Evolutionary conservation across 192 early-diverging fungal genomes (phyloP), one percentile per base, ranked within the genome.

Genomic region (Entomortierella beljakovae): DNA sequence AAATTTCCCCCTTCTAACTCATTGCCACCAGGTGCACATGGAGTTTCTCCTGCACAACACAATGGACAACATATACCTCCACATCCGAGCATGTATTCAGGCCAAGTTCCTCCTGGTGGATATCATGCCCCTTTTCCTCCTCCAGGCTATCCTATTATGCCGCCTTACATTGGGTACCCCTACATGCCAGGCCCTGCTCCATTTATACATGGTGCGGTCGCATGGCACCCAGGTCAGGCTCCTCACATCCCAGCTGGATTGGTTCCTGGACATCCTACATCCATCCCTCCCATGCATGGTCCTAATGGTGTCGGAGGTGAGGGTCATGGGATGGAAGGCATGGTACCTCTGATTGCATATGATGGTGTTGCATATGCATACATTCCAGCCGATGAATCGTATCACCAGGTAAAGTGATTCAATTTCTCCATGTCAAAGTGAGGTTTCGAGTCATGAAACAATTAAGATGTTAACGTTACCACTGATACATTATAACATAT

Each of bases 361-460:
- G 75, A 79, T 37, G 75, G 75, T 9, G 33, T 79, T 10, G 20
- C 75, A 0, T 79, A 79, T 53, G 75, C 56, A 18, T 70, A 79
- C 32, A 70, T 79, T 1, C 62, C 60, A 15, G 60, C 62, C 2
- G 75, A 79, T 46, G 75, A 79, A 33, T 49, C 55, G 1, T 79
- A 70, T 38, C 68, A 64, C 34, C 75, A 79, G 57, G 75, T 79
- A 69, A 34, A n/a, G 13, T 2, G 1, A 3, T n/a, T n/a, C n/a
- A n/a, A n/a, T n/a, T n/a, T n/a, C n/a, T n/a, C n/a, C n/a, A n/a
- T n/a, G n/a, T n/a, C n/a, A n/a, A n/a, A n/a, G n/a, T n/a, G n/a
- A n/a, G n/a, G n/a, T n/a, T n/a, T n/a, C n/a, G 5, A 26, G 35
- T 18, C 0, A 31, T 52, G 26, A 15, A 49, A 31, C 16, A 35